A percentile compares a stretch with the other conserved stretches of the same genome.
phyloP scores from a whole-genome alignment of 176 grass and related monocot genomes.

The Ensete ventricosum region DNA sequence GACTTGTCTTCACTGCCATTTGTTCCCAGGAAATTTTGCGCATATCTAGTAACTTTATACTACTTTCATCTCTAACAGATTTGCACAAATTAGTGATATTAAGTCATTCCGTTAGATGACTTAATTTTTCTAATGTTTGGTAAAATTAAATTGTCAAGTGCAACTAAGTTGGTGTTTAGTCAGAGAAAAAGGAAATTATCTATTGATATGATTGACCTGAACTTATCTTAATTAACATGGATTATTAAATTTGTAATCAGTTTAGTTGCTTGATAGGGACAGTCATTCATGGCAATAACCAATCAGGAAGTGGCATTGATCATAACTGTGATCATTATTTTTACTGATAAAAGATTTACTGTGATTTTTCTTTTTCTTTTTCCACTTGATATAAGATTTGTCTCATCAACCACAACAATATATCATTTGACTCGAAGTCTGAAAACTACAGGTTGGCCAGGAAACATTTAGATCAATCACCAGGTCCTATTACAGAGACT shows the following conservation, averaged over 20 bases:
- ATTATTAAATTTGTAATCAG: no score
- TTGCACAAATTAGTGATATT: no score
- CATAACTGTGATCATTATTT: neutral
- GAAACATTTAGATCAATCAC: slow-evolving; percentile 2
- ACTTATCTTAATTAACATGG: no score
- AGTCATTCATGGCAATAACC: no score
- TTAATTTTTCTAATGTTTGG: no score
- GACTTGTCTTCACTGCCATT: no score
- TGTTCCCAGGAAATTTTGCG: no score
- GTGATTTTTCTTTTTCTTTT: neutral
- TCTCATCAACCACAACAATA: neutral
- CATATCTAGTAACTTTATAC: no score
- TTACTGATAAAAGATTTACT: neutral
- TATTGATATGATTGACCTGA: neutral
- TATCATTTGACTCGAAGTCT: neutral
- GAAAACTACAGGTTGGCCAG: neutral
- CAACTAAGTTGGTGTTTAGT: neutral
- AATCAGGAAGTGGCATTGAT: neutral
- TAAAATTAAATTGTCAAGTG: no score
- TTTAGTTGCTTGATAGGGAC: no score
- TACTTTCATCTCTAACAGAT: no score
- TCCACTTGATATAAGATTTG: neutral
- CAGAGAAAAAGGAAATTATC: neutral
- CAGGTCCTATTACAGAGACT: neutral
- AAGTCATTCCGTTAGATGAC: no score